Percentiles rank a stretch among this genome's conserved stretches.
These are phyloP conservation scores for Rubia tinctorum DNA, from an alignment of 305 asterid species.

Conservation along the genomic window DNA sequence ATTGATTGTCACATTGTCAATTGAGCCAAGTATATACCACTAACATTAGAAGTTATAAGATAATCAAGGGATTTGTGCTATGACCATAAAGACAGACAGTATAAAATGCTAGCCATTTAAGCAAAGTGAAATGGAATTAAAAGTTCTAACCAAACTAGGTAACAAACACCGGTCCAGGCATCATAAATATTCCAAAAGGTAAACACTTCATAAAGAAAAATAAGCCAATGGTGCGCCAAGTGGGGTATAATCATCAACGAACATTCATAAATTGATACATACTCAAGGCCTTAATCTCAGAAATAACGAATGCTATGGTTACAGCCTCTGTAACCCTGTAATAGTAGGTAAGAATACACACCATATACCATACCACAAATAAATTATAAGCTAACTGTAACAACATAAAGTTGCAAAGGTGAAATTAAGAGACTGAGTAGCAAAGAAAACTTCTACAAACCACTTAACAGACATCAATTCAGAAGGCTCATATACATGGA, in stretches of 20 bases:
- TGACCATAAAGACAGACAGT: background rate
- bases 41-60: background rate
- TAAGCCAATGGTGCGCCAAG: background rate
- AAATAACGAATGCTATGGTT: background rate
- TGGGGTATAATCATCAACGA: background rate
- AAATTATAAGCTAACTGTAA: background rate
- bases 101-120: too few relatives aligned
- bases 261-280: background rate
- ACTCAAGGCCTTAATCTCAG: background rate
- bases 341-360: background rate
- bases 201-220: background rate
- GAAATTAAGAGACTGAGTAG: background rate
- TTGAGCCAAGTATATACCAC: background rate
- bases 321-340: background rate
- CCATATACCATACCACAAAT: background rate
- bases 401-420: background rate
- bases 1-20: background rate
- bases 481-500: slow-evolving; percentile 2
- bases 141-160: background rate
- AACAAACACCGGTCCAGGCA: background rate
- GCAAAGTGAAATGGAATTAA: background rate
- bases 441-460: too few relatives aligned
- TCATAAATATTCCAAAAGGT: background rate
- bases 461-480: background rate
- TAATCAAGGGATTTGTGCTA: background rate